phyloP scores from a whole-genome alignment of 2,329 filamentous ascomycete species.

The Chrysosporium keratinophilum region DNA sequence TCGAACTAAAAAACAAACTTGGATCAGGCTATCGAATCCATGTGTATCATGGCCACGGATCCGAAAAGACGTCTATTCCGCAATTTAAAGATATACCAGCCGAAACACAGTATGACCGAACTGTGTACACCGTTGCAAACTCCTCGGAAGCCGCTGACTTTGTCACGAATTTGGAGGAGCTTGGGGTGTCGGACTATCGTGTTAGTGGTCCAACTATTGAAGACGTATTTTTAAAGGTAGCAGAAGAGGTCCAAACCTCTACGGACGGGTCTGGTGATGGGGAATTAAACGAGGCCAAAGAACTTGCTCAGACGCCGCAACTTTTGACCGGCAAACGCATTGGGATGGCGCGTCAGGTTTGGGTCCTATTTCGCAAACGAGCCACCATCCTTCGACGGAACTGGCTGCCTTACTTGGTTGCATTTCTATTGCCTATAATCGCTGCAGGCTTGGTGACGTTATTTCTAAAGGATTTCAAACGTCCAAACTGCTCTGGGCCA shows the following conservation, averaged over 20 bases:
- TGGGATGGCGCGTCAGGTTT: slow-evolving; percentile 57
- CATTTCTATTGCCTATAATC: slow-evolving; percentile 66
- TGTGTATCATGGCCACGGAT: slow-evolving; percentile 50
- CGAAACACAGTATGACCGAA: slow-evolving; percentile 57
- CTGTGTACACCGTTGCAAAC: slow-evolving; percentile 60
- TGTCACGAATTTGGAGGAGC: slow-evolving; percentile 56
- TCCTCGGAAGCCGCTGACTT: slow-evolving; percentile 62
- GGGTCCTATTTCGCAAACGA: slow-evolving; percentile 68
- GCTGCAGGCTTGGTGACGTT: slow-evolving; percentile 70
- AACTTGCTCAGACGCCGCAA: slow-evolving; percentile 20
- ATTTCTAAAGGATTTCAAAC: slow-evolving; percentile 53
- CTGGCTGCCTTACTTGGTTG: slow-evolving; percentile 63
- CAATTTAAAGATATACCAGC: slow-evolving; percentile 48
- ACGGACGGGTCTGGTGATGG: slow-evolving; percentile 11
- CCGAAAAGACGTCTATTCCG: slow-evolving; percentile 36
- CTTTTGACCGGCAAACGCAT: slow-evolving; percentile 61
- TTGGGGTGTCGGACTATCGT: slow-evolving; percentile 64
- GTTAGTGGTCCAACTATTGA: slow-evolving; percentile 85
- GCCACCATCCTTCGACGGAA: slow-evolving; percentile 67
- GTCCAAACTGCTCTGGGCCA: slow-evolving; percentile 44
- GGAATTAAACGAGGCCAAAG: slow-evolving; percentile 15
- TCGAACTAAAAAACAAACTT: slow-evolving; percentile 69
- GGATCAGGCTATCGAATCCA: slow-evolving; percentile 80
- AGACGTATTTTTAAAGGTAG: slow-evolving; percentile 79
- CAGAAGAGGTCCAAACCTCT: slow-evolving; percentile 56